phyloP scores from a whole-genome alignment of 495 filamentous ascomycete species.

The Aspergillus cavernicola region DNA sequence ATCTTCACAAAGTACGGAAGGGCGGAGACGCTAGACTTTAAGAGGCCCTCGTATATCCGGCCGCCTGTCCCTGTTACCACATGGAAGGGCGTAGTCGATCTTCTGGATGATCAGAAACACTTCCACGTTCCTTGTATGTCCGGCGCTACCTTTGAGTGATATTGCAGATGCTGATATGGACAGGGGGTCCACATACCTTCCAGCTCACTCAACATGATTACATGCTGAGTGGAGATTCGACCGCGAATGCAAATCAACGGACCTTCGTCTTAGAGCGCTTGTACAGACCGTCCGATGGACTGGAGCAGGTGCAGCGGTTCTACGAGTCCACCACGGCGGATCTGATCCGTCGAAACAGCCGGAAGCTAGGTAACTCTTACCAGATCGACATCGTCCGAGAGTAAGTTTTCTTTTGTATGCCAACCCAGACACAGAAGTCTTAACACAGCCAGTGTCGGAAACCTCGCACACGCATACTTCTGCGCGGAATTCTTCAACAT shows the following conservation, averaged over 20 bases:
- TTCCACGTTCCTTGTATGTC: conserved; percentile 42
- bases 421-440: conserved; percentile 30
- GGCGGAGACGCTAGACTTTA: conserved; percentile 54
- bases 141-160: conserved; percentile 51
- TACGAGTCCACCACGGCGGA: conserved; percentile 58
- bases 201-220: conserved; percentile 25
- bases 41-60: conserved; percentile 51
- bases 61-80: conserved; percentile 4
- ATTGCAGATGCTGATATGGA: conserved; percentile 45
- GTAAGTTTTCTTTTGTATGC: conserved; percentile 23
- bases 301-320: conserved; percentile 49
- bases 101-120: conserved; percentile 8
- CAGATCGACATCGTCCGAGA: conserved; percentile 77
- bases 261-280: conserved; percentile 18
- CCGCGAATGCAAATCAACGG: not conserved
- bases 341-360: conserved; percentile 62
- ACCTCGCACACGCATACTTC: conserved; percentile 68
- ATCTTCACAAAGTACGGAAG: conserved; percentile 64
- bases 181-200: conserved; percentile 20
- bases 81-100: conserved; percentile 7
- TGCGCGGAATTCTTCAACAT: conserved; percentile 67
- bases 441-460: conserved; percentile 54
- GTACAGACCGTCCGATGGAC: conserved; percentile 45
- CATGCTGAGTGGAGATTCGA: conserved; percentile 4
- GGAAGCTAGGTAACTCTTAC: conserved; percentile 51